A percentile compares a stretch with the other conserved stretches of the same genome.
phyloP scores from a whole-genome alignment of 169 alveolate genomes.

The Miamiensis avidus region DNA sequence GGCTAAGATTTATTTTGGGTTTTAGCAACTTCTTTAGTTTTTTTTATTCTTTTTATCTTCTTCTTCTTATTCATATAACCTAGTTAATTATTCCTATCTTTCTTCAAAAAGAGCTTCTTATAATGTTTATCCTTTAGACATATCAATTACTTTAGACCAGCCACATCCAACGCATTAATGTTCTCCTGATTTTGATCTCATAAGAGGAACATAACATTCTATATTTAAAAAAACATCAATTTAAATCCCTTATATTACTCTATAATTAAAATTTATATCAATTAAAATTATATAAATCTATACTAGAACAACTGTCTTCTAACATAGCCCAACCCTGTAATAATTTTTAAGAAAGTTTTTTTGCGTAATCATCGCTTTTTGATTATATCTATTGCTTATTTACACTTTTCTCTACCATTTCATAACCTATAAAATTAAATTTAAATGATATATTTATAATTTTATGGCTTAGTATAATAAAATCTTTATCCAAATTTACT shows the following conservation, averaged over 20 bases:
- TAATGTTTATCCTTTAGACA: not conserved
- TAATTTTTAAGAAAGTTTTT: slow-evolving; percentile 1
- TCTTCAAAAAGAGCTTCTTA: not conserved
- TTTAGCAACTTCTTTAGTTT: not conserved
- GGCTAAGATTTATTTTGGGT: not conserved
- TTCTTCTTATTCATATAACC: not conserved
- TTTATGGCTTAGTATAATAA: no score
- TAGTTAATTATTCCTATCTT: not conserved
- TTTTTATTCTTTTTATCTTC: not conserved
- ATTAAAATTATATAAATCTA: not conserved
- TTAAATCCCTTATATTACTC: not conserved
- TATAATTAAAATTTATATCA: not conserved
- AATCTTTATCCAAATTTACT: not conserved
- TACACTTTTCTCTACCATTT: not conserved
- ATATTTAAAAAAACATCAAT: not conserved
- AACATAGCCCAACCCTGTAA: slow-evolving; percentile 18
- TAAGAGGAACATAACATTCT: slow-evolving; percentile 11
- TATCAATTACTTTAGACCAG: not conserved
- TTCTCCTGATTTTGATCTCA: slow-evolving; percentile 16
- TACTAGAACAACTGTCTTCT: slow-evolving; percentile 14
- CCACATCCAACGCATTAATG: slow-evolving; percentile 13
- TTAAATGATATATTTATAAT: not conserved
- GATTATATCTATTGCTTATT: not conserved
- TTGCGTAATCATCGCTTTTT: slow-evolving; percentile 7
- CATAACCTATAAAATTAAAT: not conserved